Conservation (phyloP, 106 monocot species). For the Allium cepa region DNA sequence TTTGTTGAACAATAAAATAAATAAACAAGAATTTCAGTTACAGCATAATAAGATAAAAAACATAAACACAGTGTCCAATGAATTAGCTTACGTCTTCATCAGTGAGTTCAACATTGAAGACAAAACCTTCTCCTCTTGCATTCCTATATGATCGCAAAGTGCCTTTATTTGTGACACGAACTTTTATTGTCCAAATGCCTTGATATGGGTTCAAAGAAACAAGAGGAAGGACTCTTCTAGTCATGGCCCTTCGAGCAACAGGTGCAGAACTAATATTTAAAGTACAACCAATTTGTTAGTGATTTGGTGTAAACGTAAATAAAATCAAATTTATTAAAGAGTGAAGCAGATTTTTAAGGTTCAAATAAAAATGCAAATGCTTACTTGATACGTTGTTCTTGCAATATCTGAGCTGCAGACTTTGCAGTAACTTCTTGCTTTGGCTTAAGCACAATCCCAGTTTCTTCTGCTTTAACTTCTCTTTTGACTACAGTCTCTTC, state of each 20-base stretch:
- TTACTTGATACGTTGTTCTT: constrained; percentile 81
- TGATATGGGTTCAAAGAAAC: constrained; percentile 95
- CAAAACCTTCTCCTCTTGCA: constrained; percentile 77
- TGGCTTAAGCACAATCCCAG: constrained; percentile 46
- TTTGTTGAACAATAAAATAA: background rate
- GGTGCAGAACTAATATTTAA: constrained; percentile 32
- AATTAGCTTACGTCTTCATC: constrained; percentile 82
- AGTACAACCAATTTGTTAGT: too few species aligned
- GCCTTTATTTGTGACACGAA: constrained; percentile 81
- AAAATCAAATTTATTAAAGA: too few species aligned
- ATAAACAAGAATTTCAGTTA: too few species aligned
- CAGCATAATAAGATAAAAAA: too few species aligned
- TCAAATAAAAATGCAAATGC: background rate
- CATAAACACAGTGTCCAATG: background rate
- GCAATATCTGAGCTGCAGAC: constrained; percentile 84
- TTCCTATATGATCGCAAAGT: constrained; percentile 78
- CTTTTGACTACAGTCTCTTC: too few species aligned
- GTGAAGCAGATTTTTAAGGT: too few species aligned
- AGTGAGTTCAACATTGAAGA: constrained; percentile 88
- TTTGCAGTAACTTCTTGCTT: constrained; percentile 58
- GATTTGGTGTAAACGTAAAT: too few species aligned
- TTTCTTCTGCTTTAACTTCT: constrained; percentile 23
- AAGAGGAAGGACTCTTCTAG: constrained; percentile 85
- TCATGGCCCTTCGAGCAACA: constrained; percentile 77
- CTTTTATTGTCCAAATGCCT: constrained; percentile 97